Percentiles rank a stretch among this genome's conserved stretches.
These are phyloP conservation scores for Pestalotiopsis sp. DNA, from an alignment of 2,329 filamentous ascomycete genomes.

Conservation along the genomic window DNA sequence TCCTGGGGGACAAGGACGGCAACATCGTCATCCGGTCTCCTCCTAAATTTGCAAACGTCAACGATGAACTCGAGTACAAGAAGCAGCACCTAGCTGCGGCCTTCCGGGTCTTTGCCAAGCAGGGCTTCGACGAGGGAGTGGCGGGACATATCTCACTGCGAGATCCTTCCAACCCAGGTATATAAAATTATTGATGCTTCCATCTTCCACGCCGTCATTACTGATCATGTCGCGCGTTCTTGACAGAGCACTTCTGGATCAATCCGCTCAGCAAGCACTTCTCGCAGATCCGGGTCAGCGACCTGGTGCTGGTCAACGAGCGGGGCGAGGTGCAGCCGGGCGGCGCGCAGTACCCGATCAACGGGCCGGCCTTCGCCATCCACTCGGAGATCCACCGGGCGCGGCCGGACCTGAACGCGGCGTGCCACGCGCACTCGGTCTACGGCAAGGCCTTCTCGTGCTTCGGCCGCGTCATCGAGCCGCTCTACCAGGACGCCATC, in stretches of 20 bases:
- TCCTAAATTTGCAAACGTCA: not conserved
- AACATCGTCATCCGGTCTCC: slow-evolving; percentile 3
- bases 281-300: slow-evolving; percentile 13
- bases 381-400: slow-evolving; percentile 62
- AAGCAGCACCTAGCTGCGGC: slow-evolving; percentile 10
- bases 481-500: slow-evolving; percentile 60
- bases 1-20: slow-evolving; percentile 8
- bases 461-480: slow-evolving; percentile 59
- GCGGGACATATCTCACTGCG: slow-evolving; percentile 11
- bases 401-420: slow-evolving; percentile 59
- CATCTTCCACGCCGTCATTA: not conserved
- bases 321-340: slow-evolving; percentile 10
- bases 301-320: slow-evolving; percentile 15
- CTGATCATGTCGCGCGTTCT: not conserved
- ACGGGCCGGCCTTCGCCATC: slow-evolving; percentile 55
- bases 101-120: slow-evolving; percentile 10
- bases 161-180: slow-evolving; percentile 9
- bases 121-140: slow-evolving; percentile 10
- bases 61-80: slow-evolving; percentile 8
- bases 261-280: slow-evolving; percentile 15
- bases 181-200: not conserved
- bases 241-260: slow-evolving; percentile 11
- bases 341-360: slow-evolving; percentile 10
- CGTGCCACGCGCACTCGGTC: slow-evolving; percentile 59
- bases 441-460: slow-evolving; percentile 61